A percentile compares a stretch with the other conserved stretches of the same genome.
Conservation (phyloP, 345 rosid species). For the Euphorbia peplus region DNA sequence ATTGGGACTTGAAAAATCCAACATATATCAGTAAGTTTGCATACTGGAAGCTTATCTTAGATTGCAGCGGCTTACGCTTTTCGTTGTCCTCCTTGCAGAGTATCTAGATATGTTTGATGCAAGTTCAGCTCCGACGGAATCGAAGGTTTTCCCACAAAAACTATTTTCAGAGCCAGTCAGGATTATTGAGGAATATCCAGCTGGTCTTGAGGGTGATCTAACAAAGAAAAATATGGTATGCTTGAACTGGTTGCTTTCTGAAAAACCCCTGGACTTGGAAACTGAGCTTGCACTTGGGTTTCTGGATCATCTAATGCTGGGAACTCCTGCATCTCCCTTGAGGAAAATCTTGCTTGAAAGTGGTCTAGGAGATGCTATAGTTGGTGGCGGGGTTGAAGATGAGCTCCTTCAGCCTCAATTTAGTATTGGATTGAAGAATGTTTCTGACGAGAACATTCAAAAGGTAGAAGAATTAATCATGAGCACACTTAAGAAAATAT, state of each 20-base stretch:
- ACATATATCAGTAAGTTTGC: background rate
- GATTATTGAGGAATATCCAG: conserved; percentile 80
- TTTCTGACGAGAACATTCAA: conserved; percentile 64
- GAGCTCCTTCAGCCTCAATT: conserved; percentile 97
- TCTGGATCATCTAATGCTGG: conserved; percentile 92
- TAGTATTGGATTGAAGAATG: conserved; percentile 88
- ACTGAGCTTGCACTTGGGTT: conserved; percentile 88
- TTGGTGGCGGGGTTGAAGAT: conserved; percentile 88
- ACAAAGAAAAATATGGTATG: conserved; percentile 93
- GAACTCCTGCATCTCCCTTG: conserved; percentile 94
- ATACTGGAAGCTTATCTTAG: background rate
- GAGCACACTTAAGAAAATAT: conserved; percentile 62
- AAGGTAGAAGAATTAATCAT: conserved; percentile 78
- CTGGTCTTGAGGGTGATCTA: conserved; percentile 72
- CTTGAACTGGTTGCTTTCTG: conserved; percentile 89
- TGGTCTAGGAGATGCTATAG: conserved; percentile 90
- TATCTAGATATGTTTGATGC: conserved; percentile 74
- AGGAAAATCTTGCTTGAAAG: conserved; percentile 90
- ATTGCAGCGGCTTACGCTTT: background rate
- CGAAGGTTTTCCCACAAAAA: conserved; percentile 54
- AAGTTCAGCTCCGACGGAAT: conserved; percentile 64
- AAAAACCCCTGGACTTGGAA: conserved; percentile 78
- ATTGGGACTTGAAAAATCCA: background rate
- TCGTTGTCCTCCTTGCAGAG: conserved; percentile 43
- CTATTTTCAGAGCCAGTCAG: conserved; percentile 72